phyloP scores from a whole-genome alignment of 495 filamentous ascomycete genomes.

The Lasiosphaeria miniovina region DNA sequence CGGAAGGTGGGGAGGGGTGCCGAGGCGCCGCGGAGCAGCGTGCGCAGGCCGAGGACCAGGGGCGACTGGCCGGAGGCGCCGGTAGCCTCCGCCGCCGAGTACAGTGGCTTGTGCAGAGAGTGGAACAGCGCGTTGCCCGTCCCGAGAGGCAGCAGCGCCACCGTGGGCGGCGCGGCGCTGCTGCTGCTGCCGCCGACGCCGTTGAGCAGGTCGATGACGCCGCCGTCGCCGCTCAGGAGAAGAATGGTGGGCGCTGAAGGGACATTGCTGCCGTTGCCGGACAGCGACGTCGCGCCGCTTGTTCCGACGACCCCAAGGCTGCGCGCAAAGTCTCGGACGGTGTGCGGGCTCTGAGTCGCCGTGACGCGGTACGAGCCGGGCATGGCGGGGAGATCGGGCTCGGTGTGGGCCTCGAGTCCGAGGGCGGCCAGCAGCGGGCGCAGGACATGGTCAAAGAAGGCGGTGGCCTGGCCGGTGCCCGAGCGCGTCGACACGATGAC shows the following conservation, averaged over 20 bases:
- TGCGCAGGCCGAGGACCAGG: conserved; percentile 51
- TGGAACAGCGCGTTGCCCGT: conserved; percentile 87
- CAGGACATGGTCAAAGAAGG: conserved; percentile 56
- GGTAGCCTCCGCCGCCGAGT: neutral
- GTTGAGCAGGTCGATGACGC: conserved; percentile 75
- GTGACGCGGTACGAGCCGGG: conserved; percentile 40
- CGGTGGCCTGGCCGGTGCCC: conserved; percentile 59
- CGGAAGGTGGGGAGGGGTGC: conserved; percentile 52
- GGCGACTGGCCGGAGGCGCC: conserved; percentile 13
- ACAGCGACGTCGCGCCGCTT: conserved; percentile 26
- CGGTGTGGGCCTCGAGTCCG: conserved; percentile 3
- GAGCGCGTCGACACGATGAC: conserved; percentile 73
- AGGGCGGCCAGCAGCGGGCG: conserved; percentile 50
- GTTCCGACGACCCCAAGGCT: conserved; percentile 40
- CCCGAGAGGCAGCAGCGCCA: conserved; percentile 72
- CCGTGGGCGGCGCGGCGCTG: conserved; percentile 41
- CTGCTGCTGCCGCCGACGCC: conserved; percentile 21
- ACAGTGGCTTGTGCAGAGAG: conserved; percentile 51
- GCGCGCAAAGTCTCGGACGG: conserved; percentile 59
- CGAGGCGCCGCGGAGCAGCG: conserved; percentile 53
- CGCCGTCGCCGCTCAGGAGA: conserved; percentile 84
- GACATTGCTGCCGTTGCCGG: conserved; percentile 26
- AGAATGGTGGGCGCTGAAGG: conserved; percentile 55
- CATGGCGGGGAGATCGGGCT: no score
- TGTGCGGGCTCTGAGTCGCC: conserved; percentile 57